These are phyloP conservation scores for Teratosphaeria epicoccoides DNA, from an alignment of 2,329 filamentous ascomycete species.

Conservation along the genomic window DNA sequence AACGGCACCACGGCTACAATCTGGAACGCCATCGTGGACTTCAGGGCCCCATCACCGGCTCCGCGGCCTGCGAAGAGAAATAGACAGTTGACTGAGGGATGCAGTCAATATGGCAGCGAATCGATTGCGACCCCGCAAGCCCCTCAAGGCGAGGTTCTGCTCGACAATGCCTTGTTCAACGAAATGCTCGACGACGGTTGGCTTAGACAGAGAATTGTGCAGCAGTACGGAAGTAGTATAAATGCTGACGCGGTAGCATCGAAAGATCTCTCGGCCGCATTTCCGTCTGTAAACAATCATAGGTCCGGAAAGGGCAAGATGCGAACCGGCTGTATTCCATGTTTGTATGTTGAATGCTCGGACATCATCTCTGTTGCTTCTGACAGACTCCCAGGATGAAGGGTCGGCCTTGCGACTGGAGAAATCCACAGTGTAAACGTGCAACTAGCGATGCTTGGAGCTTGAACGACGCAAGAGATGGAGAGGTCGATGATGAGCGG, in stretches of 20 bases:
- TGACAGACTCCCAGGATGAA: conserved; percentile 13
- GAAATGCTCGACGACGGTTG: neutral
- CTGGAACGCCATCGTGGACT: neutral
- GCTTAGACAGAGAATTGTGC: neutral
- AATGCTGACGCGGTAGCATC: neutral
- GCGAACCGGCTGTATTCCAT: conserved; percentile 25
- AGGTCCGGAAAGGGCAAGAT: conserved; percentile 10
- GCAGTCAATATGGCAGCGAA: neutral
- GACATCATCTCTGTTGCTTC: conserved; percentile 1
- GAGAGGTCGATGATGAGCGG: conserved; percentile 8
- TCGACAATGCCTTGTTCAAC: neutral
- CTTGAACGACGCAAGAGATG: conserved; percentile 9
- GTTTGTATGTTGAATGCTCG: conserved; percentile 17
- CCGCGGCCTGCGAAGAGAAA: neutral
- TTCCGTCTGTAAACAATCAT: neutral
- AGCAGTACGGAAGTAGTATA: neutral
- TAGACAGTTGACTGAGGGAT: neutral
- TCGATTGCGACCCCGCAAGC: neutral
- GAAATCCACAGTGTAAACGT: conserved; percentile 17
- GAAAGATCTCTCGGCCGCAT: neutral
- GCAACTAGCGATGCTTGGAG: conserved; percentile 23
- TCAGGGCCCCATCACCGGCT: neutral
- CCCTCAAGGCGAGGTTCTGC: neutral
- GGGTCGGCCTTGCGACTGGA: conserved; percentile 19
- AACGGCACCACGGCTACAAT: neutral